These are phyloP conservation scores for Lachnellula occidentalis DNA, from an alignment of 2,329 filamentous ascomycete genomes.

Conservation along the genomic window DNA sequence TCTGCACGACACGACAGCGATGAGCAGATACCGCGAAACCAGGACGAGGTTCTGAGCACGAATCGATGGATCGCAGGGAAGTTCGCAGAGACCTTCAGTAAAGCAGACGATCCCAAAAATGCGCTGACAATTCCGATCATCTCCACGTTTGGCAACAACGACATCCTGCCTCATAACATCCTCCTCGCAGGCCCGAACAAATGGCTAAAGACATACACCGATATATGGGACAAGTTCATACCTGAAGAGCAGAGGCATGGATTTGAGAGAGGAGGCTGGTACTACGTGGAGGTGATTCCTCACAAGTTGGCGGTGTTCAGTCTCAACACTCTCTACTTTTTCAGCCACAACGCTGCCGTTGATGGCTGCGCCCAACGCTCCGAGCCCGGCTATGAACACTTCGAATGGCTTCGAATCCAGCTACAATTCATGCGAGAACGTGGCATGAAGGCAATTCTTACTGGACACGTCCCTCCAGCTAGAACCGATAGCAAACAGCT, in stretches of 20 bases:
- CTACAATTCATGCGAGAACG: conserved; percentile 75
- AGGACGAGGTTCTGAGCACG: conserved; percentile 67
- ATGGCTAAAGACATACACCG: conserved; percentile 72
- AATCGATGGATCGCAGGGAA: conserved; percentile 73
- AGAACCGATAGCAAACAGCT: conserved; percentile 76
- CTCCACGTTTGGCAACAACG: conserved; percentile 93
- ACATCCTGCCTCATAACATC: conserved; percentile 95
- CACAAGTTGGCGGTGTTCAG: conserved; percentile 82
- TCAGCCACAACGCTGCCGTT: conserved; percentile 85
- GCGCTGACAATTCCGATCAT: conserved; percentile 73
- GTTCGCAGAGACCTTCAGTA: conserved; percentile 68
- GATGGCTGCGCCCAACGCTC: conserved; percentile 76
- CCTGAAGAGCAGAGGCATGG: conserved; percentile 87
- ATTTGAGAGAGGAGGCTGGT: conserved; percentile 92
- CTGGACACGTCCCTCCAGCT: conserved; percentile 89
- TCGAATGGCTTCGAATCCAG: conserved; percentile 93
- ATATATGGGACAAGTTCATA: conserved; percentile 82
- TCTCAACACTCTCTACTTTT: conserved; percentile 95
- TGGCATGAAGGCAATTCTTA: conserved; percentile 90
- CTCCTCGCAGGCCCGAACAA: conserved; percentile 78
- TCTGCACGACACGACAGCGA: conserved; percentile 87
- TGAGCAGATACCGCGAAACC: conserved; percentile 68
- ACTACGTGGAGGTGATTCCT: conserved; percentile 86
- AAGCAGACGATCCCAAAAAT: conserved; percentile 46
- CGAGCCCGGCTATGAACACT: conserved; percentile 87